Evolutionary conservation across 169 alveolate genomes (phyloP).

Genomic region (Eimeria sp.): DNA sequence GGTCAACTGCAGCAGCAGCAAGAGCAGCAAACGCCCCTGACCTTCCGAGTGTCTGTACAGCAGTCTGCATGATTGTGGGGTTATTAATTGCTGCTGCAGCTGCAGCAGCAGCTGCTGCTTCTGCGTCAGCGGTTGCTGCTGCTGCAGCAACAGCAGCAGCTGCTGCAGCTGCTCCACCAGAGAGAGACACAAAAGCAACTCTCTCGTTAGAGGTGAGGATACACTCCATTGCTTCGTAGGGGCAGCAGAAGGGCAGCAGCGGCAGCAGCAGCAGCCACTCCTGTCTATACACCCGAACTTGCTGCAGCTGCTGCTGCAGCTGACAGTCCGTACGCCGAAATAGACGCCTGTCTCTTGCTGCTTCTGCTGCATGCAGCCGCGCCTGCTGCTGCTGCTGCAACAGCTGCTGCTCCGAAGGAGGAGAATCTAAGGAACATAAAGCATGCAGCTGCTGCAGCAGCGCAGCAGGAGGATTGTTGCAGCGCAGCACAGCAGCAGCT

Average conservation of each 20-base stretch:
- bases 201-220: neutral
- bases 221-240: slow-evolving; percentile 10
- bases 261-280: slow-evolving; percentile 60
- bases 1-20: too few relatives aligned
- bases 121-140: neutral
- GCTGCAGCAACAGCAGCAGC: slow-evolving; percentile 43
- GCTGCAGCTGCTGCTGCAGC: slow-evolving; percentile 33
- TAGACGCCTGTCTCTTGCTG: too few relatives aligned
- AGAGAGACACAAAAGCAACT: neutral
- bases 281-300: slow-evolving; percentile 21
- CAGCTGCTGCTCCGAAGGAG: slow-evolving; percentile 49
- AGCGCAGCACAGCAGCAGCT: slow-evolving; percentile 16
- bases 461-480: slow-evolving; percentile 2
- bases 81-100: neutral
- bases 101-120: slow-evolving; percentile 31
- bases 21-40: neutral
- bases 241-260: slow-evolving; percentile 34
- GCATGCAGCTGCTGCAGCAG: slow-evolving; percentile 66
- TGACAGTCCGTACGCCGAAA: too few relatives aligned
- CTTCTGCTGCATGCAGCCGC: neutral
- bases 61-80: neutral
- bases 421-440: neutral
- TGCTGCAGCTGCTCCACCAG: neutral
- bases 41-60: slow-evolving; percentile 21
- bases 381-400: slow-evolving; percentile 25